phyloP scores from a whole-genome alignment of 371 early-diverging fungal genomes.

The Mucor indicus region DNA sequence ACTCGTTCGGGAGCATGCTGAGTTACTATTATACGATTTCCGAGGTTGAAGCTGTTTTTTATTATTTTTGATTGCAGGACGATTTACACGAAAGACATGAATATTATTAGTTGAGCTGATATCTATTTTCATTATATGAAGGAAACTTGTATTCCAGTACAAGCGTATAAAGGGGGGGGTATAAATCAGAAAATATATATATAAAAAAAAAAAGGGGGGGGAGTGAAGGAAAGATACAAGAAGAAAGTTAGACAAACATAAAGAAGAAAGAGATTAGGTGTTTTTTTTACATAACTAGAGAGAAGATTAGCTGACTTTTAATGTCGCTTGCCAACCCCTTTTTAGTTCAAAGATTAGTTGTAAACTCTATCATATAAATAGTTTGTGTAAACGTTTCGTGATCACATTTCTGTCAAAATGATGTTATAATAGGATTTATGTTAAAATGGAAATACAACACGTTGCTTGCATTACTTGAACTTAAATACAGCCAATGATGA shows the following conservation, averaged over 20 bases:
- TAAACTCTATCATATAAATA: slow-evolving; percentile 6
- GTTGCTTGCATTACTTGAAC: too few relatives aligned
- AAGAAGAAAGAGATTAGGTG: background rate
- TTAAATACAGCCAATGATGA: too few relatives aligned
- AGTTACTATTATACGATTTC: too few relatives aligned
- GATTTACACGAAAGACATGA: slow-evolving; percentile 21
- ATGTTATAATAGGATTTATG: too few relatives aligned
- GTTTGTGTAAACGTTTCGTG: slow-evolving; percentile 3
- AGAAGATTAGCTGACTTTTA: slow-evolving; percentile 1
- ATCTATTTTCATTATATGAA: slow-evolving; percentile 1
- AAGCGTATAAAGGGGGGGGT: background rate
- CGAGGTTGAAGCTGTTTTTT: too few relatives aligned
- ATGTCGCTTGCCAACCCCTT: background rate
- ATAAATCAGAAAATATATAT: background rate
- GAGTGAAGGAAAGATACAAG: too few relatives aligned
- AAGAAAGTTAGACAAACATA: background rate
- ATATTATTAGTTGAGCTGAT: slow-evolving; percentile 8
- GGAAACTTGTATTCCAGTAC: background rate
- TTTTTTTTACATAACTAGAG: background rate
- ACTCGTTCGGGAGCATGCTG: slow-evolving; percentile 13
- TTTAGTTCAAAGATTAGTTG: slow-evolving; percentile 1
- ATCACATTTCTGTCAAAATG: slow-evolving; percentile 6
- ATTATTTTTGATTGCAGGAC: background rate
- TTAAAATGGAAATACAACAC: too few relatives aligned
- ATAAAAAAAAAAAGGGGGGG: background rate